A percentile compares a stretch with the other conserved stretches of the same genome.
Conservation (phyloP, 441 rosid species). For the Brassica balearica region DNA sequence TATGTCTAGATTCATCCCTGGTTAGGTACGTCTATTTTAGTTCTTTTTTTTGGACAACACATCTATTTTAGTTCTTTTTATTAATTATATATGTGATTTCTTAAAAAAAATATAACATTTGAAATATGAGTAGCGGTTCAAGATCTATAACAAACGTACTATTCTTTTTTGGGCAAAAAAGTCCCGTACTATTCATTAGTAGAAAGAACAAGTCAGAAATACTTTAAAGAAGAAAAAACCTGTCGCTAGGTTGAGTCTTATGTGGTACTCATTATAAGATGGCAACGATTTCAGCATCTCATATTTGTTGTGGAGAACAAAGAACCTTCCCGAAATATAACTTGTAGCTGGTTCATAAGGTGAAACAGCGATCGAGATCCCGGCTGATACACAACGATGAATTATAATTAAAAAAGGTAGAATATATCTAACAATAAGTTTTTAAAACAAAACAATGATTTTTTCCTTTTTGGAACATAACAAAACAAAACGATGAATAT, state of each 20-base stretch:
- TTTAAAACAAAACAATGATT: background rate
- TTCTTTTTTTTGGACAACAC: background rate
- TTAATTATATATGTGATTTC: background rate
- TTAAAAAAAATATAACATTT: background rate
- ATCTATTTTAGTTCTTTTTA: background rate
- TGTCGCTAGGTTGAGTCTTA: slow-evolving; percentile 30
- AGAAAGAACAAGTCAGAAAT: background rate
- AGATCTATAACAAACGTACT: background rate
- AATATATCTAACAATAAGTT: background rate
- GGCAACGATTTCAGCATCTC: slow-evolving; percentile 26
- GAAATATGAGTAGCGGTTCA: background rate
- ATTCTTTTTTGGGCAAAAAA: background rate
- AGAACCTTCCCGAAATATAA: slow-evolving; percentile 5
- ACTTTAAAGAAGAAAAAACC: slow-evolving; percentile 2
- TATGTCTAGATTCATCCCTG: too few relatives aligned
- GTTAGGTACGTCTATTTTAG: background rate
- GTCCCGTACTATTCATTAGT: background rate
- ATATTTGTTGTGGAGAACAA: slow-evolving; percentile 21
- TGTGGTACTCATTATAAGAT: slow-evolving; percentile 27
- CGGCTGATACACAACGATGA: slow-evolving; percentile 17
- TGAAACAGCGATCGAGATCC: slow-evolving; percentile 15
- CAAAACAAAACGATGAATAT: background rate
- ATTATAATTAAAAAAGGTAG: background rate
- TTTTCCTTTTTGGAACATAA: too few relatives aligned
- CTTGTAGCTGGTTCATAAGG: slow-evolving; percentile 19